A percentile compares a stretch with the other conserved stretches of the same genome.
Conservation (phyloP, 2,329 filamentous ascomycete species). For the Monilinia vaccinii-corymbosi region DNA sequence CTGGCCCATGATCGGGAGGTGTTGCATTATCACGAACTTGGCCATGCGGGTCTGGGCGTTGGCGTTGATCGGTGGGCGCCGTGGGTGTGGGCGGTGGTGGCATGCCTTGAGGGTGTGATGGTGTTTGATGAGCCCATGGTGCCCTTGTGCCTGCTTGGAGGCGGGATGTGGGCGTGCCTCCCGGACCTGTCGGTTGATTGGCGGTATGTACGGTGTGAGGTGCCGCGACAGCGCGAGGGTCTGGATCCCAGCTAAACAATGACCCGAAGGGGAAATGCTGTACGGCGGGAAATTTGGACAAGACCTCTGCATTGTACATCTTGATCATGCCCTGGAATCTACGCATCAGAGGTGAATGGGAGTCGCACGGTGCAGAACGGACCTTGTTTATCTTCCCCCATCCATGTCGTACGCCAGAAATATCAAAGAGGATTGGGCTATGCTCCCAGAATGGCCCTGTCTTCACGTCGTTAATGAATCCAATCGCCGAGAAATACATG, state of each 20-base stretch:
- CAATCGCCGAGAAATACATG: constrained; percentile 91
- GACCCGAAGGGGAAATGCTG: constrained; percentile 86
- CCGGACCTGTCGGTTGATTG: constrained; percentile 38
- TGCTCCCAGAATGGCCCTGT: constrained; percentile 96
- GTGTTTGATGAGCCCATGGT: constrained; percentile 21
- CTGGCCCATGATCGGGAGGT: constrained; percentile 22
- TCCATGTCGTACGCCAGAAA: constrained; percentile 82
- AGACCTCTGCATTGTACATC: constrained; percentile 96
- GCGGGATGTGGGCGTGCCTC: constrained; percentile 12
- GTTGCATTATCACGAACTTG: too few species aligned
- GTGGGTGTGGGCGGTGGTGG: constrained; percentile 7
- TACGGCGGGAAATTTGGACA: constrained; percentile 96
- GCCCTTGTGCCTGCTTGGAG: constrained; percentile 23
- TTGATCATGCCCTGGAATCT: constrained; percentile 88
- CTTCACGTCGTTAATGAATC: constrained; percentile 97
- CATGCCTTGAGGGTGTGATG: constrained; percentile 14
- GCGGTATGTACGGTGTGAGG: constrained; percentile 46
- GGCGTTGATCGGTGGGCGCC: too few species aligned
- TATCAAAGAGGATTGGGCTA: constrained; percentile 87
- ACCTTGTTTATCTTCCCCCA: constrained; percentile 98
- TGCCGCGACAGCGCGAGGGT: constrained; percentile 48
- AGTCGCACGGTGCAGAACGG: background rate
- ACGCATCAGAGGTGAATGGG: background rate
- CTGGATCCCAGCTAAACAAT: constrained; percentile 66
- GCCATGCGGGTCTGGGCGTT: too few species aligned